Conservation (phyloP, 495 filamentous ascomycete species). For the Trichoderma erinaceum region DNA sequence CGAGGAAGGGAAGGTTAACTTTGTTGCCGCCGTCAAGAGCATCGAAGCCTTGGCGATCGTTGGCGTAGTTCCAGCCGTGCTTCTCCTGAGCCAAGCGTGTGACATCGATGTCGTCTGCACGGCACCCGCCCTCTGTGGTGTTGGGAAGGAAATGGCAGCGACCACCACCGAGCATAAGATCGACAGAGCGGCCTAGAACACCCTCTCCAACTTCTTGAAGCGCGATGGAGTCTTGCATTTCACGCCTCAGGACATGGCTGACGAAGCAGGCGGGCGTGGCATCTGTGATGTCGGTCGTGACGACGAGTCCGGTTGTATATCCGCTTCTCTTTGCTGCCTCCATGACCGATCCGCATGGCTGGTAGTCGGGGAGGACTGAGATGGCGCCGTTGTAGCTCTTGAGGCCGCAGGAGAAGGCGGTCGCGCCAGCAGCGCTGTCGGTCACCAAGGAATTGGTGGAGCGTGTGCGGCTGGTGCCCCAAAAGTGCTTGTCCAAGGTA, state of each 20-base stretch:
- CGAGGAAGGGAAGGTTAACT: conserved; percentile 75
- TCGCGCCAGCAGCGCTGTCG: conserved; percentile 91
- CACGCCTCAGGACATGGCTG: conserved; percentile 71
- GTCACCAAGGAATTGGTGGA: conserved; percentile 78
- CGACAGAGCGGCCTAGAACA: conserved; percentile 77
- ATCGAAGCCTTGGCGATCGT: conserved; percentile 71
- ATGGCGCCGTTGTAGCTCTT: conserved; percentile 98
- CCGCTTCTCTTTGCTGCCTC: conserved; percentile 89
- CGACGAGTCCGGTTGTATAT: conserved; percentile 88
- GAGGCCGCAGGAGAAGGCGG: conserved; percentile 82
- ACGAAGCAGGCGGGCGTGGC: conserved; percentile 97
- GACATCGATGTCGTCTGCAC: conserved; percentile 65
- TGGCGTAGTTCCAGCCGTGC: conserved; percentile 71
- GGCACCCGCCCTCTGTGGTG: conserved; percentile 66
- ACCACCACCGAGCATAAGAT: conserved; percentile 88
- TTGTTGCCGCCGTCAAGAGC: conserved; percentile 60
- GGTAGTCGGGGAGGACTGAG: conserved; percentile 73
- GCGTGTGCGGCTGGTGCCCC: conserved; percentile 82
- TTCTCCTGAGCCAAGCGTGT: conserved; percentile 61
- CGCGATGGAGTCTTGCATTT: conserved; percentile 83
- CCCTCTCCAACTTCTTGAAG: conserved; percentile 80
- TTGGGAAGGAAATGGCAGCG: conserved; percentile 91
- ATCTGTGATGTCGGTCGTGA: conserved; percentile 92
- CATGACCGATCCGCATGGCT: conserved; percentile 86
- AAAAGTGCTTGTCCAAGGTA: conserved; percentile 75